Evolutionary conservation across 768 basidiomycete species (phyloP), one percentile per base, ranked within the genome.

Genomic region (Lactifluus subvellereus): DNA sequence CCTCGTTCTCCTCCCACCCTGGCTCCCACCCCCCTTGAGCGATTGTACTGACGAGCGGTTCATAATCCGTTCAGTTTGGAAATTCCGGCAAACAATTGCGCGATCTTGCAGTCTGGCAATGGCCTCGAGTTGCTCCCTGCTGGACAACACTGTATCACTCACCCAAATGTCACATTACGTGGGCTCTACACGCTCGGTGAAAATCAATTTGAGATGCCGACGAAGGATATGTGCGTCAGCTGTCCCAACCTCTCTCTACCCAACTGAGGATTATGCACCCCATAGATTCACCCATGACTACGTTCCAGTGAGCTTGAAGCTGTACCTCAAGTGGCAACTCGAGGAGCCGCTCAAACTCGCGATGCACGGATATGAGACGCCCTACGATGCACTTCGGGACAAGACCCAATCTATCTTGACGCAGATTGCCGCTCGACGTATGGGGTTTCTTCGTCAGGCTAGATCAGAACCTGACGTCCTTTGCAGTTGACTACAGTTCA

Each of bases 401-500:
- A 93, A 93, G 77, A 88, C 90, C 0, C 91, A 92, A 73, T 90
- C 88, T 0, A 91, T 93, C 63, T 73, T 93, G 57, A 93, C 90
- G 0, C 91, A 92, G 73, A 91, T 93, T 38, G 88, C 92, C 20
- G 85, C 89, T 6, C 90, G 92, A 71, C 77, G 88, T 73, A 78
- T 75, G 75, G 79, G 77, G 61, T 80, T 75, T 38, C 74, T 78
- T 2, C 78, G 20, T 14, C n/a, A 53, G 7, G 4, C 13, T 16
- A 54, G 38, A 52, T 59, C 18, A 62, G 9, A 64, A 48, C 52
- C 35, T 57, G 30, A 58, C 38, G 7, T 30, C 8, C 35, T 42
- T 53, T 51, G 32, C 57, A 72, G 84, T 83, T 38, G 82, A 83
- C 68, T 83, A 83, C 66, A 78, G 79, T 59, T 75, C 81, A 4